These are phyloP conservation scores for Casuarina equisetifolia DNA, from an alignment of 306 rosid genomes.

Conservation along the genomic window DNA sequence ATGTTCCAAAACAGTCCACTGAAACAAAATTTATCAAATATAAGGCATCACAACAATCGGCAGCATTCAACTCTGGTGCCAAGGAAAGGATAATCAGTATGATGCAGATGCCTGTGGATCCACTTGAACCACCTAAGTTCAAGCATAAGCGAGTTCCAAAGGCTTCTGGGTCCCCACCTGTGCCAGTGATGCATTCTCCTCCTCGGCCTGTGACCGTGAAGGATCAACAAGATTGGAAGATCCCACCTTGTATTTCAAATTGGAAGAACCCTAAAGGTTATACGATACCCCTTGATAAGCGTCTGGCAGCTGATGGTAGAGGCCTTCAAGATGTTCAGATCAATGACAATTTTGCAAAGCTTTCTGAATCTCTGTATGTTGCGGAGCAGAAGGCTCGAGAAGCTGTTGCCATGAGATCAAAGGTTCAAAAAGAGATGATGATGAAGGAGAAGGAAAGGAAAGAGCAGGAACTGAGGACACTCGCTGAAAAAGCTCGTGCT, in stretches of 20 bases:
- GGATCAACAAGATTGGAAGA: slow-evolving; percentile 95
- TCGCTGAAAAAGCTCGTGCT: slow-evolving; percentile 83
- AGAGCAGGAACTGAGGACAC: slow-evolving; percentile 72
- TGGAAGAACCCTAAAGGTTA: slow-evolving; percentile 98
- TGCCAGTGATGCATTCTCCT: slow-evolving; percentile 94
- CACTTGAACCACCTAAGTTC: slow-evolving; percentile 91
- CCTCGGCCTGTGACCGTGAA: slow-evolving; percentile 90
- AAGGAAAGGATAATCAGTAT: slow-evolving; percentile 87
- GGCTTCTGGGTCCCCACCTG: slow-evolving; percentile 92
- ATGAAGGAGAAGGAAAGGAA: slow-evolving; percentile 86
- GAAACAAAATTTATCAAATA: slow-evolving; percentile 83
- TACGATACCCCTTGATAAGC: slow-evolving; percentile 86
- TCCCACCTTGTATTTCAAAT: slow-evolving; percentile 87
- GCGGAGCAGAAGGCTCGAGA: slow-evolving; percentile 97
- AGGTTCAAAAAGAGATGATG: slow-evolving; percentile 87
- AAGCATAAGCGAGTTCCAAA: slow-evolving; percentile 92
- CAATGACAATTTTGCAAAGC: slow-evolving; percentile 79
- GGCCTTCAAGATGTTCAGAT: slow-evolving; percentile 93
- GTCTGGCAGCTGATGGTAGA: slow-evolving; percentile 91
- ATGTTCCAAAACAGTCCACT: slow-evolving; percentile 67
- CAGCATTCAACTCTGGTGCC: slow-evolving; percentile 87
- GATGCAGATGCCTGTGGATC: slow-evolving; percentile 95
- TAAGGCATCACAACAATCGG: slow-evolving; percentile 78
- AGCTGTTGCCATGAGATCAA: slow-evolving; percentile 86
- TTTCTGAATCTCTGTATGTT: slow-evolving; percentile 79